Conservation (phyloP, 768 basidiomycete species). For the Paxillus rubicundulus region DNA sequence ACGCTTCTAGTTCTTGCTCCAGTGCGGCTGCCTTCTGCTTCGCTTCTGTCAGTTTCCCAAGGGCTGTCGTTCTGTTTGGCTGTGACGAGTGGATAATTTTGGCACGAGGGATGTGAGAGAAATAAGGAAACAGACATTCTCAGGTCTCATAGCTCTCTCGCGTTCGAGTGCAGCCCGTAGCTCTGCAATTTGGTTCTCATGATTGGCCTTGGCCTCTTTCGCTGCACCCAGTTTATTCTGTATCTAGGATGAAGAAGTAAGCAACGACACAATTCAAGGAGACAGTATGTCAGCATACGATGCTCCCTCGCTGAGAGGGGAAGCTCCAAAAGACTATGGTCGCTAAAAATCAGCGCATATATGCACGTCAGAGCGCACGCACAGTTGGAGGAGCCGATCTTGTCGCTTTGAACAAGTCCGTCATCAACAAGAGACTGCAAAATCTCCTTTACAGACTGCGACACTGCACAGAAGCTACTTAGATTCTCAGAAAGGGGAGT, state of each 20-base stretch:
- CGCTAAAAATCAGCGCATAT: slow-evolving; percentile 20
- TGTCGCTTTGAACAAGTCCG: slow-evolving; percentile 81
- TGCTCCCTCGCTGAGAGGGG: slow-evolving; percentile 81
- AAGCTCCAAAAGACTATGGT: slow-evolving; percentile 90
- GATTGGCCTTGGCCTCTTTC: slow-evolving; percentile 43
- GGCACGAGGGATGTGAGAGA: background rate
- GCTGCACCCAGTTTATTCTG: slow-evolving; percentile 52
- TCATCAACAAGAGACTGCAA: slow-evolving; percentile 86
- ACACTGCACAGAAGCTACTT: slow-evolving; percentile 46
- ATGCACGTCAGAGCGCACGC: slow-evolving; percentile 27
- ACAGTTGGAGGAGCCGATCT: slow-evolving; percentile 96
- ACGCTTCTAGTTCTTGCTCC: slow-evolving; percentile 68
- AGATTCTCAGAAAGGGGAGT: background rate
- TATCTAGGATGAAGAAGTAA: slow-evolving; percentile 39
- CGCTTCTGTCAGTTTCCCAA: slow-evolving; percentile 48
- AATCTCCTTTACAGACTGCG: slow-evolving; percentile 90
- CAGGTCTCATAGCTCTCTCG: slow-evolving; percentile 54
- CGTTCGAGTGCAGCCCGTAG: slow-evolving; percentile 43
- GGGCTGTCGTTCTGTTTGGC: slow-evolving; percentile 53
- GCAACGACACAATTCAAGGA: background rate
- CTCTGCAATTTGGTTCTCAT: slow-evolving; percentile 50
- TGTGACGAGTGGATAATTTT: slow-evolving; percentile 27
- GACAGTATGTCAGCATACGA: slow-evolving; percentile 42
- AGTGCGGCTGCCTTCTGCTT: slow-evolving; percentile 50
- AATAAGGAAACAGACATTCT: slow-evolving; percentile 45